Evolutionary conservation across 768 basidiomycete genomes (phyloP), one percentile per base, ranked within the genome.

Genomic region (Pulveroboletus sp.): DNA sequence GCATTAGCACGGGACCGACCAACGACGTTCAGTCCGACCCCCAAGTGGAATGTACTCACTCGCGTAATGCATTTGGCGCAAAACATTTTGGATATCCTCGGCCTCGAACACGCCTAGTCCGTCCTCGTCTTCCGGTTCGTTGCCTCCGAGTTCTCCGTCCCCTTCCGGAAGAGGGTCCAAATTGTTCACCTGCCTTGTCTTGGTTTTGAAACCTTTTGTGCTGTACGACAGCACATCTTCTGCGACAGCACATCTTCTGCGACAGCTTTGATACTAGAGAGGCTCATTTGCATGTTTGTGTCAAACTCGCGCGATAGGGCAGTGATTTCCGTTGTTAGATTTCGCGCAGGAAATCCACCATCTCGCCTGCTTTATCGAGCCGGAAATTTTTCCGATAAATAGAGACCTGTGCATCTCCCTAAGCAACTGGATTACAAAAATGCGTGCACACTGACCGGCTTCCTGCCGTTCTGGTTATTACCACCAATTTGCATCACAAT

Each of bases 291-390:
- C 35, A 44, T 55, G 5, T 11, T 5, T 8, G 5, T 13, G 35
- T 54, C 57, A 17, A 58, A 26, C 13, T 50, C 34, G 1, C 31
- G 5, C 0, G 31, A 22, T 30, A 53, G 14, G 16, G 3, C 36
- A 6, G 1, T 5, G 8, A 57, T n/a, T 19, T 32, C 11, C 14
- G 36, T 36, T 2, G 29, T 36, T 5, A 57, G 41, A 57, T 53
- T 35, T 52, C 56, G 1, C 43, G 26, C 19, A 57, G 36, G 19
- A 57, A 52, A 26, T 53, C 24, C 1, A 36, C 30, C 22, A 26
- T 27, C 6, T 38, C 17, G 0, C 35, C 16, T 5, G 12, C 13
- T 0, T 4, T n/a, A 8, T 10, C 37, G 22, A 57, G 45, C 9
- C 36, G 9, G 9, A 47, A 51, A 14, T 37, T 9, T 23, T 34